Percentiles rank a stretch among this genome's conserved stretches.
Evolutionary conservation across 2,329 filamentous ascomycete species (phyloP).

Genomic region (Paramyrothecium sp.): DNA sequence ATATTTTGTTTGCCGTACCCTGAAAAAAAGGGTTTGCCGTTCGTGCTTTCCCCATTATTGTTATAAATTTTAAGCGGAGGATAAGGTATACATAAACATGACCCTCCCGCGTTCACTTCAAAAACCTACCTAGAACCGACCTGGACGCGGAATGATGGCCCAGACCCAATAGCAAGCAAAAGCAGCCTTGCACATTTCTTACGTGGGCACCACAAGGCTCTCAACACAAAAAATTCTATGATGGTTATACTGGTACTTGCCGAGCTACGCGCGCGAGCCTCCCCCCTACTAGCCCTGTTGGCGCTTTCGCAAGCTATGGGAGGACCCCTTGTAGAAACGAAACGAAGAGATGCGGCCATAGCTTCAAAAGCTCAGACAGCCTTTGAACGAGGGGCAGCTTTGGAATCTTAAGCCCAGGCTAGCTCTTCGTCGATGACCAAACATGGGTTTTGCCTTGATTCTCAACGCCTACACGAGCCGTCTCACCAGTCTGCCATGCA

Average conservation of each 20-base stretch:
- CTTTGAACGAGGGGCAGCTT: neutral
- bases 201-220: neutral
- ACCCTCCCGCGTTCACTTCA: neutral
- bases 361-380: neutral
- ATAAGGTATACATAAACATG: neutral
- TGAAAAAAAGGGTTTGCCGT: too few species aligned
- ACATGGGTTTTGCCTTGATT: neutral
- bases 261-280: neutral
- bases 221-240: too few species aligned
- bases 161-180: neutral
- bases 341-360: neutral
- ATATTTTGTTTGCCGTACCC: too few species aligned
- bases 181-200: neutral
- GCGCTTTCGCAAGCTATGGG: neutral
- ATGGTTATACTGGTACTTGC: neutral
- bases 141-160: neutral
- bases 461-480: neutral
- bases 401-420: neutral
- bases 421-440: neutral
- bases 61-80: neutral
- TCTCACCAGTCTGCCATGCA: too few species aligned
- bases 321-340: neutral
- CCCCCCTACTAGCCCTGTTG: neutral
- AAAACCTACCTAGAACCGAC: neutral
- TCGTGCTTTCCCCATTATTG: too few species aligned